Evolutionary conservation across 176 grass and related monocot genomes (phyloP).

Genomic region (Avena insularis): DNA sequence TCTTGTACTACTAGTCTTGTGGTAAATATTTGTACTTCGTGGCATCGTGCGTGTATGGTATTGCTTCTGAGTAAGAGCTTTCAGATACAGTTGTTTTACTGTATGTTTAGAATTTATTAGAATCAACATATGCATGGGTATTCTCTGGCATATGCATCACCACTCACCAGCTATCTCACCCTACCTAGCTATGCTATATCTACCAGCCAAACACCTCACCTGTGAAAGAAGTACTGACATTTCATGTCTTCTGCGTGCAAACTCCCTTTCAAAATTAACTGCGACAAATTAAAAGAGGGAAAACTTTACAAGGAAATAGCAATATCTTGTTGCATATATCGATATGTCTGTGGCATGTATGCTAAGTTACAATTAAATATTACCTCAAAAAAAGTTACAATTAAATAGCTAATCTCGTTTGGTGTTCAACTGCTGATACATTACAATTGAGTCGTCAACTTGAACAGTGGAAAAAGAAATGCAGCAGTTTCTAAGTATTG

Average conservation of each 20-base stretch:
- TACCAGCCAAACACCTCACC: not conserved
- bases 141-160: not conserved
- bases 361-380: not conserved
- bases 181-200: not conserved
- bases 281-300: not conserved
- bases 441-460: constrained; percentile 14
- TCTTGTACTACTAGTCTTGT: not conserved
- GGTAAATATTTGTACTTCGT: not conserved
- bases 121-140: constrained; percentile 6
- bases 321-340: not conserved
- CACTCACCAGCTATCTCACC: not conserved
- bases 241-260: constrained; percentile 43
- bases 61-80: not conserved
- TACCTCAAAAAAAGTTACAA: not conserved
- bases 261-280: not conserved
- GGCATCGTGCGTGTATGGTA: not conserved
- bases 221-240: constrained; percentile 28
- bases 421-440: not conserved
- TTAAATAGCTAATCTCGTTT: not conserved
- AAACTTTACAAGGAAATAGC: not conserved
- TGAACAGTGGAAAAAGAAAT: not conserved
- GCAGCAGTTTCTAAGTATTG: not conserved
- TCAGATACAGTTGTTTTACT: not conserved
- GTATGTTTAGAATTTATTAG: not conserved
- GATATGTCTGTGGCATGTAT: not conserved